Percentiles rank a stretch among this genome's conserved stretches.
Conservation (phyloP, 2,329 filamentous ascomycete genomes). For the Penicillium griseofulvum region DNA sequence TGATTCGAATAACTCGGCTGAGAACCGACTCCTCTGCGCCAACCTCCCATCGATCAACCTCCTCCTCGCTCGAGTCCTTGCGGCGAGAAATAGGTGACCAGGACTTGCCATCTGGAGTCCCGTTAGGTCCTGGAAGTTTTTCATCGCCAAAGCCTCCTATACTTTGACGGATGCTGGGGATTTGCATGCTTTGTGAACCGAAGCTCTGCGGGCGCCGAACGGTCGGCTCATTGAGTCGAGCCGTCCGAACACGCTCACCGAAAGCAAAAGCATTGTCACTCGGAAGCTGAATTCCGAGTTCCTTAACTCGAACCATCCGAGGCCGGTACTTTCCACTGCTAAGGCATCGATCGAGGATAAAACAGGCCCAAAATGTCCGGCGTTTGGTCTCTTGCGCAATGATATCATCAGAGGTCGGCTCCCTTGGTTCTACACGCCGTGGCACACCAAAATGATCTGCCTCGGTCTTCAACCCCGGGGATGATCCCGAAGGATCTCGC, state of each 20-base stretch:
- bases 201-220: conserved; percentile 40
- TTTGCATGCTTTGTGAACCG: conserved; percentile 42
- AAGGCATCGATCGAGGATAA: conserved; percentile 56
- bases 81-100: conserved; percentile 42
- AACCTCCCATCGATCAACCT: conserved; percentile 52
- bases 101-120: conserved; percentile 33
- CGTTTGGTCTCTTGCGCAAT: conserved; percentile 55
- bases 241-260: conserved; percentile 54
- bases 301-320: conserved; percentile 51
- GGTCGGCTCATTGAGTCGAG: conserved; percentile 47
- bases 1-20: conserved; percentile 54
- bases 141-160: conserved; percentile 38
- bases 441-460: conserved; percentile 39
- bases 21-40: conserved; percentile 54
- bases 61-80: conserved; percentile 41
- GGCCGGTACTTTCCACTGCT: conserved; percentile 56
- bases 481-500: conserved; percentile 40
- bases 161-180: conserved; percentile 43
- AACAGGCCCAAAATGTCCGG: conserved; percentile 59
- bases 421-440: conserved; percentile 35
- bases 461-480: conserved; percentile 38
- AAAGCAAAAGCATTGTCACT: conserved; percentile 57
- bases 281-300: conserved; percentile 55
- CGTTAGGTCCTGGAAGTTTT: conserved; percentile 35
- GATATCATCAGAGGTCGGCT: conserved; percentile 46